Conservation (phyloP, 2,329 filamentous ascomycete species). For the Amesomyces nigricolor region DNA sequence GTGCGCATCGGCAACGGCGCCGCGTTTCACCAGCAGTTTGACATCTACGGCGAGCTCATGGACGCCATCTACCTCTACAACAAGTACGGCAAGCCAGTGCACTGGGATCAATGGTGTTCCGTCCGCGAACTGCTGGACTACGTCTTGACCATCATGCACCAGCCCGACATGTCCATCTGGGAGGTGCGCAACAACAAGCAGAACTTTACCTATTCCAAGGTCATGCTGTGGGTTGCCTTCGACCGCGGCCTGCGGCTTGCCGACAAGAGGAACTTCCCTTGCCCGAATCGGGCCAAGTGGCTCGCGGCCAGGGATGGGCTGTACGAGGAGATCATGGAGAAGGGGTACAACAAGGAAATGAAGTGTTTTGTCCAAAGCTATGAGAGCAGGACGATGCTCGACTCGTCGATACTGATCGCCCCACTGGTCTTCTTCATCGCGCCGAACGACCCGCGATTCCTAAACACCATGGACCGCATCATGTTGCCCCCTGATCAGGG, state of each 20-base stretch:
- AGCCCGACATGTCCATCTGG: slow-evolving; percentile 79
- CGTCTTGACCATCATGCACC: slow-evolving; percentile 59
- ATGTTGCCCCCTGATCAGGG: slow-evolving; percentile 68
- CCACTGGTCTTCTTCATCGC: slow-evolving; percentile 75
- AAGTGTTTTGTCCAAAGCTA: slow-evolving; percentile 71
- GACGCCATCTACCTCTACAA: slow-evolving; percentile 74
- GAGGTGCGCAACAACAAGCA: slow-evolving; percentile 71
- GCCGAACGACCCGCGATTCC: slow-evolving; percentile 70
- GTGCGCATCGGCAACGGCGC: slow-evolving; percentile 75
- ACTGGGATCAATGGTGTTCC: slow-evolving; percentile 70
- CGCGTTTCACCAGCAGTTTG: slow-evolving; percentile 69
- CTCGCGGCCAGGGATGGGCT: slow-evolving; percentile 59
- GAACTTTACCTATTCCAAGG: slow-evolving; percentile 74
- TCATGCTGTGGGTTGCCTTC: slow-evolving; percentile 79
- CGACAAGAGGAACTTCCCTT: slow-evolving; percentile 71
- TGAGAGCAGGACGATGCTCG: slow-evolving; percentile 62
- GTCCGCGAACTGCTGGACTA: slow-evolving; percentile 67
- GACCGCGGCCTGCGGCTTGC: slow-evolving; percentile 68
- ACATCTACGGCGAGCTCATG: slow-evolving; percentile 75
- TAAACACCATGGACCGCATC: slow-evolving; percentile 66
- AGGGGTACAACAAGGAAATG: slow-evolving; percentile 65
- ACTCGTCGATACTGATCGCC: slow-evolving; percentile 70
- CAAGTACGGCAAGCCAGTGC: slow-evolving; percentile 70
- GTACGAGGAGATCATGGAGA: slow-evolving; percentile 74
- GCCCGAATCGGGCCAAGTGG: slow-evolving; percentile 64